Evolutionary conservation across 805 yeast species (phyloP), one percentile per base, ranked within the genome.

Genomic region (Wickerhamomyces chambardii): DNA sequence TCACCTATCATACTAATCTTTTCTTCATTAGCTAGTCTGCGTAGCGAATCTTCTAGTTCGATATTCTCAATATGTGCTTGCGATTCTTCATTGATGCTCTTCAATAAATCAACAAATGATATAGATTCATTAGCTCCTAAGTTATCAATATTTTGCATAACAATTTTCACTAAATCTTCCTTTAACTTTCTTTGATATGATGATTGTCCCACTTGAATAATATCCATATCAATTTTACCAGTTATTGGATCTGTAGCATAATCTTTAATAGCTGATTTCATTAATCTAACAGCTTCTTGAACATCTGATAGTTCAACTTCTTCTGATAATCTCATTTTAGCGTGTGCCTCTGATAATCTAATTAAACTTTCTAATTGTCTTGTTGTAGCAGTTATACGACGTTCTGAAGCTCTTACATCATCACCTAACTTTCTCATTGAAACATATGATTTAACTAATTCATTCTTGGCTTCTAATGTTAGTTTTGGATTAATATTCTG

Each of bases 201-300:
- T 0, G 96, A 84, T 32, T 89, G 87, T 32, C 97, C 98, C 0
- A 97, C 92, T 61, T 90, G 97, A 21, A 92, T 89, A 55, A 92
- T 67, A 56, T 87, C 96, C 96, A 92, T 87, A 55, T 92, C 98
- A 45, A 92, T 92, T 50, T 92, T 75, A 22, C 99, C 99, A 0
- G 98, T 90, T 26, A 80, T 66, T 17, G 98, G 98, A 62, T 92
- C 99, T 3, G 96, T 92, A 14, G 99, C 99, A 56, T 92, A 92
- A 44, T 92, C 97, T 56, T 92, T 92, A 45, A 92, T 84, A 12
- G 99, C 99, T 4, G 95, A 75, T 48, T 83, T 78, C 54, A 90
- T 92, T 45, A 92, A 67, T 45, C 99, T 73, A 3, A 89, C 97
- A 0, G 97, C 95, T 56, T 92, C 99, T 40, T 70, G 68, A 6